Base-by-base conservation (phyloP, 352 stramenopile genomes). In the Pythium dissimile region DNA sequence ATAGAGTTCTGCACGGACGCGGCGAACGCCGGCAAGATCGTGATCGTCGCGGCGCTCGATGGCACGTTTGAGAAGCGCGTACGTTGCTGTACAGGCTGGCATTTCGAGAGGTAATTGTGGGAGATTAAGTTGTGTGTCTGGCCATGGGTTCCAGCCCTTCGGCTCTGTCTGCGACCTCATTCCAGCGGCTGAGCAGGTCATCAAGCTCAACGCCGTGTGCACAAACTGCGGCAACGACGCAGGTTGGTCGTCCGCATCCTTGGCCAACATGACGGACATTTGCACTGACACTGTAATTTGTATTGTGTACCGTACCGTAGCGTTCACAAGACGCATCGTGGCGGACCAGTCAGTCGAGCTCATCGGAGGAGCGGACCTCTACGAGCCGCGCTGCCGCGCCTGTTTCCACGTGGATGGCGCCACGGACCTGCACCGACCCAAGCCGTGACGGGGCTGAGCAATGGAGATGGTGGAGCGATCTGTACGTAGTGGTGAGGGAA, bases 201-300 rank as follows among this genome's bases (percentile, higher is more conserved):
- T 86, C 59, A 93, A 94, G 55, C 77, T 94, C 28, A 93, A 86
- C 53, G 85, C 85, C 20, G 84, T 94, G 30, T 94, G 85, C 66
- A 84, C 80, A 3, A 69, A 74, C n/a, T 94, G 84, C 37, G 84
- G 84, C 23, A 73, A 73, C 31, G 81, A 94, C 50, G 81, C 80
- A 27, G 78, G 75, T 86, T 23, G 30, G 66, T 41, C n/a, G n/a
- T n/a, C n/a, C n/a, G n/a, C n/a, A n/a, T n/a, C n/a, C n/a, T n/a
- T n/a, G n/a, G n/a, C n/a, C n/a, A n/a, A n/a, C n/a, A n/a, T n/a
- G n/a, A n/a, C n/a, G n/a, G n/a, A n/a, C n/a, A n/a, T n/a, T n/a
- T n/a, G n/a, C n/a, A n/a, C 41, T 48, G 20, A 38, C 23, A 30
- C 34, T 61, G 30, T n/a, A n/a, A n/a, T 39, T 21, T 49, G 21